Conservation (phyloP, 139 green algal genomes). For the Picochlorum sp. region DNA sequence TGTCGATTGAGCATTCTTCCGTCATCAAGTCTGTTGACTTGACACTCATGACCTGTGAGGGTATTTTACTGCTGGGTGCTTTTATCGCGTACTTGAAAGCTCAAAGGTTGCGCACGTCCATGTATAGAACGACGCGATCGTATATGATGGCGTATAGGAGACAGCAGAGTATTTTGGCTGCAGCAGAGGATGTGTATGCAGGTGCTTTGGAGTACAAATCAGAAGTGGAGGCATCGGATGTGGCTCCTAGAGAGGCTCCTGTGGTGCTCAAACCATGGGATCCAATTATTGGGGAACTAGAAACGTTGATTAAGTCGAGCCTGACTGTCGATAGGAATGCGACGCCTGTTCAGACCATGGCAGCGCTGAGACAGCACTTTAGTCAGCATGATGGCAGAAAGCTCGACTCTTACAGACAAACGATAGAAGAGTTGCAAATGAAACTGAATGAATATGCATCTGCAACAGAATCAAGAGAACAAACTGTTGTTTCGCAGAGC, state of each 20-base stretch:
- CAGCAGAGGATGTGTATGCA: constrained; percentile 5
- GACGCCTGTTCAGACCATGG: too few species aligned
- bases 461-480: too few species aligned
- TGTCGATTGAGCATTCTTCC: neutral
- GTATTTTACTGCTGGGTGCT: neutral
- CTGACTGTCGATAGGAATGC: too few species aligned
- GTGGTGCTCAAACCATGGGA: neutral
- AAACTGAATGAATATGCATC: too few species aligned
- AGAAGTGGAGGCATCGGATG: neutral
- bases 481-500: too few species aligned
- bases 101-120: neutral
- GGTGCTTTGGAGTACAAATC: neutral
- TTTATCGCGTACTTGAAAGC: neutral
- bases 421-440: too few species aligned
- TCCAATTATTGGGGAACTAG: neutral
- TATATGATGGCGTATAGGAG: constrained; percentile 9
- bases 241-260: neutral
- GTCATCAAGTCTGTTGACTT: constrained; percentile 3
- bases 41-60: neutral
- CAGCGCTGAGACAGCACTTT: too few species aligned
- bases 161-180: constrained; percentile 9
- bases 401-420: too few species aligned
- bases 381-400: too few species aligned
- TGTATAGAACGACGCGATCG: neutral
- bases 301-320: too few species aligned